These are phyloP conservation scores for Torulaspora quercuum DNA, from an alignment of 805 yeast species.

Conservation along the genomic window DNA sequence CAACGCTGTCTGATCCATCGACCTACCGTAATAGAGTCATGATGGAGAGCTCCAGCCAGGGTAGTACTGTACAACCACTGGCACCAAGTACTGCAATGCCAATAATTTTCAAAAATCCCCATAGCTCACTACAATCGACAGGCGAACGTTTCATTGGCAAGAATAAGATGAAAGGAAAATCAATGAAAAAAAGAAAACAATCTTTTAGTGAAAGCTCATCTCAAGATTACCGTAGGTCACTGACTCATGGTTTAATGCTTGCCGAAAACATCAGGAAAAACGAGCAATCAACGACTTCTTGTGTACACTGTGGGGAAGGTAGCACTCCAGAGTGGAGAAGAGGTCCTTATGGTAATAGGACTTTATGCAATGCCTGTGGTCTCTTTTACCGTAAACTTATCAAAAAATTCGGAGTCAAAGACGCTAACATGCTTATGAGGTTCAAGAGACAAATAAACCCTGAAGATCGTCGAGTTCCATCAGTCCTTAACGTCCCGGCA, in stretches of 20 bases:
- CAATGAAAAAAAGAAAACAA: constrained; percentile 11
- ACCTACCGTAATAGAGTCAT: constrained; percentile 2
- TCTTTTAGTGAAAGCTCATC: constrained; percentile 11
- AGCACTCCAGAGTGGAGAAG: constrained; percentile 88
- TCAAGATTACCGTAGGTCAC: constrained; percentile 11
- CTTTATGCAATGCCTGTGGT: constrained; percentile 92
- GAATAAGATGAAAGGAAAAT: constrained; percentile 9
- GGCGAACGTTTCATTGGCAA: constrained; percentile 4
- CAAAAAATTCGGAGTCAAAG: constrained; percentile 35
- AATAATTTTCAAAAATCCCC: constrained; percentile 8
- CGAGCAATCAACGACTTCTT: constrained; percentile 31
- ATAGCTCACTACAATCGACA: constrained; percentile 1
- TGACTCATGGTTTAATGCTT: constrained; percentile 17
- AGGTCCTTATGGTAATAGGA: constrained; percentile 80
- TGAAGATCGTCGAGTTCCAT: constrained; percentile 33
- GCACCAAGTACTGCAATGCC: constrained; percentile 6
- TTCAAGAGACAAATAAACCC: constrained; percentile 29
- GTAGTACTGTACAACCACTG: background rate
- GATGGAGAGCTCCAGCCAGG: background rate
- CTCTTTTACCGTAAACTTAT: constrained; percentile 62
- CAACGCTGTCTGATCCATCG: constrained; percentile 13
- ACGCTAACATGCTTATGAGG: constrained; percentile 33
- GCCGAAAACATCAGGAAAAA: constrained; percentile 17
- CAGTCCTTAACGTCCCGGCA: constrained; percentile 26
- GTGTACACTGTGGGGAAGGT: constrained; percentile 66